phyloP scores from a whole-genome alignment of 2,329 filamentous ascomycete species.

The Talaromyces sp. region DNA sequence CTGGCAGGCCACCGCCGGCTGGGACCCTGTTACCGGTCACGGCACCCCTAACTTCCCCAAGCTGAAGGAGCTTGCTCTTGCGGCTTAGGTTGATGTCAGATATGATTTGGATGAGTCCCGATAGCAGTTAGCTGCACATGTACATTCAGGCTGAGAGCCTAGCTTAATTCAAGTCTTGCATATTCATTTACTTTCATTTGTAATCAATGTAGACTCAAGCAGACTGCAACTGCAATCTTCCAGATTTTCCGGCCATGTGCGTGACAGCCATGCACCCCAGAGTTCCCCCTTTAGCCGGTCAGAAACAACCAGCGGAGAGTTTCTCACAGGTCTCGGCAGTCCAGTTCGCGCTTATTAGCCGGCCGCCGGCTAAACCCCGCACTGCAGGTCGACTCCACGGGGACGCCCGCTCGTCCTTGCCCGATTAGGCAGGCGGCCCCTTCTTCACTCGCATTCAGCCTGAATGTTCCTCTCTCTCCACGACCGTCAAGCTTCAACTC shows the following conservation, averaged over 20 bases:
- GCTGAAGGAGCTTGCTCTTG: conserved; percentile 19
- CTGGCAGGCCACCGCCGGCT: conserved; percentile 23
- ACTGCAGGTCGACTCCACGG: too few species aligned
- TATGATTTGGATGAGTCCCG: not conserved
- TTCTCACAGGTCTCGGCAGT: too few species aligned
- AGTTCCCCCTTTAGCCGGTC: not conserved
- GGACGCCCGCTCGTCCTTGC: not conserved
- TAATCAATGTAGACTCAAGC: not conserved
- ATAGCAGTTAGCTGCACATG: not conserved
- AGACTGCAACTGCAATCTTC: not conserved
- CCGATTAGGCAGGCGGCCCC: not conserved
- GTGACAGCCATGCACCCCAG: not conserved
- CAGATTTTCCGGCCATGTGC: not conserved
- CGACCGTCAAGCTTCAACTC: not conserved
- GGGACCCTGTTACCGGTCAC: conserved; percentile 28
- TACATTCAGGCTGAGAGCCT: not conserved
- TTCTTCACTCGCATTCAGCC: not conserved
- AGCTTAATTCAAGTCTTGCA: not conserved
- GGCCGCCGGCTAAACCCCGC: too few species aligned
- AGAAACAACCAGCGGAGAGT: not conserved
- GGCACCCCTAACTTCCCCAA: conserved; percentile 28
- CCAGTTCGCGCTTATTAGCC: not conserved
- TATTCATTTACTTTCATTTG: too few species aligned
- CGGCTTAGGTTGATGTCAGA: not conserved
- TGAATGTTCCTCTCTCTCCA: not conserved